Percentiles rank a stretch among this genome's conserved stretches.
phyloP scores from a whole-genome alignment of 2,329 filamentous ascomycete species.

The Colletotrichum caudatum region DNA sequence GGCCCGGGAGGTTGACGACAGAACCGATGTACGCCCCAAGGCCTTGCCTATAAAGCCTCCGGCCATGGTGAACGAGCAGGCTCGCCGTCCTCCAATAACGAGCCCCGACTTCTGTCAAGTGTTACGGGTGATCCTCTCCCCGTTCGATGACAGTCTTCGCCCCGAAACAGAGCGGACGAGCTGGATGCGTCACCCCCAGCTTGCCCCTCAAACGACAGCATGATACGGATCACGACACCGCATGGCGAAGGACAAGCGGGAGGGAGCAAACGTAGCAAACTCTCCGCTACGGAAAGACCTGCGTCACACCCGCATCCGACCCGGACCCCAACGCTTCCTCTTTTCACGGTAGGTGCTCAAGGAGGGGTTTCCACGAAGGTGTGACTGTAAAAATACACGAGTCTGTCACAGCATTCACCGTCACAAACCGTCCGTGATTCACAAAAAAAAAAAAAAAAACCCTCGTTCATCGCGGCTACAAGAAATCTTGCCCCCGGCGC shows the following conservation, averaged over 20 bases:
- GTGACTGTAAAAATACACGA: conserved; percentile 18
- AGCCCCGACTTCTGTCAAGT: background rate
- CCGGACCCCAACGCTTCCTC: conserved; percentile 9
- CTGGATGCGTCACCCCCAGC: background rate
- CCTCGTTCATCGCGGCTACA: background rate
- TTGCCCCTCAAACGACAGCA: background rate
- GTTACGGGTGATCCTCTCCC: background rate
- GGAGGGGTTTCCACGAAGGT: background rate
- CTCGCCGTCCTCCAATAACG: background rate
- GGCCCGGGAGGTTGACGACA: background rate
- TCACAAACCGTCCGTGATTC: background rate
- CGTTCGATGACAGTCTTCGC: background rate
- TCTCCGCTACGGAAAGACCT: background rate
- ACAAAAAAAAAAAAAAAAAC: too few relatives aligned
- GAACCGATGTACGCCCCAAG: background rate
- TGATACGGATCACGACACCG: background rate
- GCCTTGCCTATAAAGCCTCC: background rate
- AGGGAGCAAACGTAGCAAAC: conserved; percentile 28
- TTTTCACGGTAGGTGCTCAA: background rate
- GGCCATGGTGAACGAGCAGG: background rate
- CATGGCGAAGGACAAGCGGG: background rate
- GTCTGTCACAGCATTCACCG: background rate
- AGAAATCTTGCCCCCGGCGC: too few relatives aligned
- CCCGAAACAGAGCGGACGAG: background rate
- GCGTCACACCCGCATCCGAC: conserved; percentile 32